Conservation (phyloP, 2,329 filamentous ascomycete species). For the Westerdykella ornata region DNA sequence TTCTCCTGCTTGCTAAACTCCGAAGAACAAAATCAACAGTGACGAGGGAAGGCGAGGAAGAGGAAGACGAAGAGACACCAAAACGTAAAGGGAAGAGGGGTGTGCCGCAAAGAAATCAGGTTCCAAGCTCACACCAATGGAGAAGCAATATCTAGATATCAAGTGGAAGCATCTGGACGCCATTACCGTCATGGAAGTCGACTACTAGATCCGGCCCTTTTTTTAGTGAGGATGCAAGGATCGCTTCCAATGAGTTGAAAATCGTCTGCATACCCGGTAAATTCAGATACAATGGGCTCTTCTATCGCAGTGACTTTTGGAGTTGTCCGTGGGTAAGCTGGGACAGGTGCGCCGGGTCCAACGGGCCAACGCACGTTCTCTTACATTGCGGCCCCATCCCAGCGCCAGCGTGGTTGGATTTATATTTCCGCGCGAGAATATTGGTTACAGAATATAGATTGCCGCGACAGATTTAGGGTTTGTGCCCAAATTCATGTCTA, state of each 20-base stretch:
- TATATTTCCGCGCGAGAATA: no score
- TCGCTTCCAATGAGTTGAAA: constrained; percentile 80
- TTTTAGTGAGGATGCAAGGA: constrained; percentile 88
- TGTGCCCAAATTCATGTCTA: no score
- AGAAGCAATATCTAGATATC: constrained; percentile 87
- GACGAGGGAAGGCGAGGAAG: constrained; percentile 54
- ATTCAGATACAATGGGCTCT: constrained; percentile 82
- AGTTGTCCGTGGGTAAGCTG: no score
- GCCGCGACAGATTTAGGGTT: no score
- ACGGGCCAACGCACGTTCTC: no score
- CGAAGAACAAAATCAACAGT: constrained; percentile 50
- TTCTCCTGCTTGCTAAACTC: constrained; percentile 61
- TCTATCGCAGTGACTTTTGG: no score
- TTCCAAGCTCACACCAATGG: constrained; percentile 90
- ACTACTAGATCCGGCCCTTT: constrained; percentile 98
- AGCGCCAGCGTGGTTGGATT: no score
- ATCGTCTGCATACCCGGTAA: constrained; percentile 98
- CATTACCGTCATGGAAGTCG: constrained; percentile 85
- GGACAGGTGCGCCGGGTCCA: no score
- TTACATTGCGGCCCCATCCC: no score
- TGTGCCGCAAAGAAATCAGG: constrained; percentile 59
- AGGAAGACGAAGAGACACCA: constrained; percentile 48
- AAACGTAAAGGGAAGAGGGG: constrained; percentile 47
- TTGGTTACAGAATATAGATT: no score
- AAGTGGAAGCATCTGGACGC: constrained; percentile 88